Evolutionary conservation across 169 alveolate genomes (phyloP), one percentile per base, ranked within the genome.

Genomic region (Pseudocohnilembus persalinus): DNA sequence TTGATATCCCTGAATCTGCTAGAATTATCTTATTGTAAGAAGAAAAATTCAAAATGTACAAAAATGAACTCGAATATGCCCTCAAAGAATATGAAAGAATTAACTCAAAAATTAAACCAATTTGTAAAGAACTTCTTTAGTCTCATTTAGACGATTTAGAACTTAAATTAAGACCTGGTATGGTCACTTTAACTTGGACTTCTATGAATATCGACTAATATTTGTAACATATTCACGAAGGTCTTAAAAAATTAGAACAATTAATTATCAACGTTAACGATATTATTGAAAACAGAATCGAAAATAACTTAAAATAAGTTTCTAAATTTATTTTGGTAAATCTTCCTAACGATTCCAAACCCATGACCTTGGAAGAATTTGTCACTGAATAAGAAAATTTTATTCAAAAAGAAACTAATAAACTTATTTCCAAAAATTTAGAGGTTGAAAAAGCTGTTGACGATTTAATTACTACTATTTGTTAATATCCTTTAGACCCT

Each of bases 1-100:
- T 97, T 82, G 98, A 97, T 88, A 95, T 98, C 74, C 99, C 99
- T 34, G 99, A 97, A 83, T 94, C 98, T 79, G 99, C 99, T 33
- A 96, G 96, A 90, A 96, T 98, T 81, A 97, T 98, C 65, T 95
- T 98, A 73, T 91, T 98, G 73, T 96, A 97, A 93, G 99, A 97
- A 93, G 98, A 96, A 82, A 97, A 97, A 91, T 96, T 98, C 94
- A 98, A 96, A 93, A 88, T 93, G 91, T 96, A 97, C 93, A 92
- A 95, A 91, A 96, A 96, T 88, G 99, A 98, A 93, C 94, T 98
- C 26, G 91, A 96, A 29, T 96, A 92, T 84, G 95, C 94, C 49
- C 91, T 94, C 32, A 95, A 96, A 93, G 99, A 98, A 92, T 98
- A 98, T 91, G 98, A 96, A 29, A 95, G 99, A 88, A 97, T 97